Evolutionary conservation across 2,329 filamentous ascomycete genomes (phyloP), one percentile per base, ranked within the genome.

Genomic region (Orbilia oligospora): DNA sequence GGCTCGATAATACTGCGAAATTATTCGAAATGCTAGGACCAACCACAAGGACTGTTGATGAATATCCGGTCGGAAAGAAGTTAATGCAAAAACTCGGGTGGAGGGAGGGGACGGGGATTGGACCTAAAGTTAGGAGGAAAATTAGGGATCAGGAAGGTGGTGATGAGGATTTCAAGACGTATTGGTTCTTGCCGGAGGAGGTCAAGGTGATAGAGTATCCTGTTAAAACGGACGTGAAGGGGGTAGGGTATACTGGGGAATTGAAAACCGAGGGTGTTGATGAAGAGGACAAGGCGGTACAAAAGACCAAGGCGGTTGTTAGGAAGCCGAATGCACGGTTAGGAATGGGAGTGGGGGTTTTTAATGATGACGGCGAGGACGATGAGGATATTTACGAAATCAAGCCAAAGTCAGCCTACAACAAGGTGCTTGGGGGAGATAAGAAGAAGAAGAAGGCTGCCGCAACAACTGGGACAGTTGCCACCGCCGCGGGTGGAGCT

Each of bases 341-440:
- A 1, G 93, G 92, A 0, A 93, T 98, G 80, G 95, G 95, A 0
- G 91, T 97, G 14, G 95, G 95, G 0, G 87, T 97, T 0, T 85
- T 98, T 55, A 97, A 98, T 82, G 95, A 97, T 81, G 96, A 91
- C 20, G 94, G 94, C 10, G 97, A 95, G 3, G 96, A 98, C 81
- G 94, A 97, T 55, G 96, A 98, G 82, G 94, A 97, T 82, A 92
- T 93, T 0, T 98, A 97, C 83, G 92, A 95, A 73, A 91, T 98
- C 67, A 95, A 95, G 0, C 96, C 96, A 0, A 91, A 90, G 81
- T 97, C 97, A 83, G 93, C 91, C 12, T 97, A 97, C 84, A 97
- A 93, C 81, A 89, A 91, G 48, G 88, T 91, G 4, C 89, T 97
- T 76, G 94, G 93, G 18, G 92, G 91, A 0, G 91, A 94, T 80